Evolutionary conservation across 768 basidiomycete genomes (phyloP).

Genomic region (Bullera alba): DNA sequence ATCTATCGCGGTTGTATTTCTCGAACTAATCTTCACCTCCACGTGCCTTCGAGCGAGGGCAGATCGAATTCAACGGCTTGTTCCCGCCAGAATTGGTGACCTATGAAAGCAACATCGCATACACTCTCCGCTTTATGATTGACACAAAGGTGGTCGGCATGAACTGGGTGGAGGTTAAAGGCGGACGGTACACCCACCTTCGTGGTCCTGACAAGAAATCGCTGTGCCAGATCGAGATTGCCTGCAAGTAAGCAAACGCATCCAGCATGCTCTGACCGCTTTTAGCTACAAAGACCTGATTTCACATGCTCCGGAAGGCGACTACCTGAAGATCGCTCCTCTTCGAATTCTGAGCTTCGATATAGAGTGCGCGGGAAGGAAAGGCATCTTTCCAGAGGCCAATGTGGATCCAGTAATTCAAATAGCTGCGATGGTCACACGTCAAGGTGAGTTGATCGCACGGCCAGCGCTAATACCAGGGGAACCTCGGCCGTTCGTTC

Average conservation of each 20-base stretch:
- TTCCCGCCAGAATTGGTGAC: conserved; percentile 58
- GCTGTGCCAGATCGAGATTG: conserved; percentile 81
- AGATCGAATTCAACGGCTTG: conserved; percentile 60
- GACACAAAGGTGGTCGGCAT: conserved; percentile 95
- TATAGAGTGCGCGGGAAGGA: conserved; percentile 97
- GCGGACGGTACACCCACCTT: conserved; percentile 68
- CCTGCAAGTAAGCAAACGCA: conserved; percentile 54
- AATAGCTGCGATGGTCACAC: conserved; percentile 97
- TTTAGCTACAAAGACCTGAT: conserved; percentile 73
- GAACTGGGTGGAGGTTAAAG: conserved; percentile 96
- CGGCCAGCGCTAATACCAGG: conserved; percentile 51
- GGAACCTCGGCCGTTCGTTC: conserved; percentile 84
- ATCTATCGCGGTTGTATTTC: neutral
- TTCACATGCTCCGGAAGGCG: conserved; percentile 83
- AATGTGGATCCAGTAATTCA: conserved; percentile 89
- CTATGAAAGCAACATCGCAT: conserved; percentile 90
- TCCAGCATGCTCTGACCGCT: neutral
- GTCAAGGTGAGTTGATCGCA: conserved; percentile 64
- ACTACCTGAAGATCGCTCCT: conserved; percentile 88
- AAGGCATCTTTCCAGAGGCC: conserved; percentile 94
- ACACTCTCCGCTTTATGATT: conserved; percentile 92
- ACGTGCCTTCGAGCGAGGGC: conserved; percentile 65
- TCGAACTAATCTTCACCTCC: conserved; percentile 8
- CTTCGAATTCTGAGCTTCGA: conserved; percentile 93
- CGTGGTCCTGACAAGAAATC: conserved; percentile 59